Evolutionary conservation across 2,329 filamentous ascomycete genomes (phyloP).

Genomic region (Aschersonia sp.): DNA sequence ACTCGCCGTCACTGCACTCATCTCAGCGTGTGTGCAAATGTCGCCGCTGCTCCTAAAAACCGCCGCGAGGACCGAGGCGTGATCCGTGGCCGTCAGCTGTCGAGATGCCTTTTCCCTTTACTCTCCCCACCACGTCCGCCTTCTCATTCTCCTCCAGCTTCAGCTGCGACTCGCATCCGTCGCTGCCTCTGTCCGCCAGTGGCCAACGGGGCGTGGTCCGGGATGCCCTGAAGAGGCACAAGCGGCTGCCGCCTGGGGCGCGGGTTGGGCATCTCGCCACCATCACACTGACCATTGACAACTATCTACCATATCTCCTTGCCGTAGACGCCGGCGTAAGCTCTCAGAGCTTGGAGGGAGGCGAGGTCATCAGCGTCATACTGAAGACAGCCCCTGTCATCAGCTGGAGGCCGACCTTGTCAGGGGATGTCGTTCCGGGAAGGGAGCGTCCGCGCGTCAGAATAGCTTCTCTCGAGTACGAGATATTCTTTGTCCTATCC

Average conservation of each 20-base stretch:
- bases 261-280: constrained; percentile 57
- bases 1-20: no score
- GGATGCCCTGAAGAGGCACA: constrained; percentile 76
- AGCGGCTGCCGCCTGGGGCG: constrained; percentile 60
- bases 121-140: constrained; percentile 77
- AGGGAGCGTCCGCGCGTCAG: constrained; percentile 53
- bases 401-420: constrained; percentile 75
- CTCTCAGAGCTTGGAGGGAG: constrained; percentile 22
- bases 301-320: constrained; percentile 74
- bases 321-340: constrained; percentile 62
- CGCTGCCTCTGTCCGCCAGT: constrained; percentile 68
- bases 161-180: constrained; percentile 72
- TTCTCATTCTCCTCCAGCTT: constrained; percentile 71
- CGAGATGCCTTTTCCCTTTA: constrained; percentile 79
- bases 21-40: no score
- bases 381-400: constrained; percentile 47
- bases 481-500: constrained; percentile 66
- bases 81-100: no score
- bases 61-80: no score
- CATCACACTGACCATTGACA: constrained; percentile 54
- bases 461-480: constrained; percentile 64
- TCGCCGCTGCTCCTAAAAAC: no score
- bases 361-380: constrained; percentile 54
- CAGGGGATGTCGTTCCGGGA: constrained; percentile 46
- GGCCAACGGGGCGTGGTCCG: constrained; percentile 74